These are phyloP conservation scores for Talaromyces sp. DNA, from an alignment of 2,329 filamentous ascomycete genomes.

Conservation along the genomic window DNA sequence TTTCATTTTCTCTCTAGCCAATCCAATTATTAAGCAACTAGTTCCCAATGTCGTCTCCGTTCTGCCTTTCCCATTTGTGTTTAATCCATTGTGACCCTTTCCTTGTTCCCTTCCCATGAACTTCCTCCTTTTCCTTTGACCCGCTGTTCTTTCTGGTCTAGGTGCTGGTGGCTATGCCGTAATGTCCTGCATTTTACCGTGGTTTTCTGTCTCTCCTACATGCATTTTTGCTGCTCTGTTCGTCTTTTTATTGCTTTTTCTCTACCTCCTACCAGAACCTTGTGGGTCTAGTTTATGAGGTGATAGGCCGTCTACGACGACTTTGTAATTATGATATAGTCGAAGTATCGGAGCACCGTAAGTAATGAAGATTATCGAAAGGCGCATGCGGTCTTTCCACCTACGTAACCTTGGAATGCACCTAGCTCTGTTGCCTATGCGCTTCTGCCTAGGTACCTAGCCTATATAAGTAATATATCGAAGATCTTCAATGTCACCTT, in stretches of 20 bases:
- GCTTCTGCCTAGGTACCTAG: too few species aligned
- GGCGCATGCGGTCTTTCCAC: not conserved
- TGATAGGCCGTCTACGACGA: not conserved
- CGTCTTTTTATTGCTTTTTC: not conserved
- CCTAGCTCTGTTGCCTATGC: not conserved
- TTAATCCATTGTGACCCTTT: not conserved
- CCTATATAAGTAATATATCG: not conserved
- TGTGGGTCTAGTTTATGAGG: not conserved
- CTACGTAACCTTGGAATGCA: not conserved
- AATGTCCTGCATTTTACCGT: not conserved
- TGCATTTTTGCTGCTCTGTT: not conserved
- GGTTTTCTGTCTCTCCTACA: not conserved
- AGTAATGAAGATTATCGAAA: not conserved
- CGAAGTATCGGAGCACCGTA: not conserved
- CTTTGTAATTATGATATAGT: not conserved
- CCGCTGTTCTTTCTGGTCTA: not conserved
- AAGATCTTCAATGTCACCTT: too few species aligned
- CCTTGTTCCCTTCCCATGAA: not conserved
- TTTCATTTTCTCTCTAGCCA: conserved; percentile 28
- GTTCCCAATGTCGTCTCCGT: conserved; percentile 17
- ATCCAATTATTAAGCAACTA: conserved; percentile 35
- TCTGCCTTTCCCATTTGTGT: conserved; percentile 2
- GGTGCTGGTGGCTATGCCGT: not conserved
- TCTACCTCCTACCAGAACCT: not conserved
- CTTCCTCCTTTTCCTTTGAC: not conserved